Percentiles rank a stretch among this genome's conserved stretches.
Evolutionary conservation across 1,284 basidiomycete species (phyloP).

Genomic region (Leccinum fallax): DNA sequence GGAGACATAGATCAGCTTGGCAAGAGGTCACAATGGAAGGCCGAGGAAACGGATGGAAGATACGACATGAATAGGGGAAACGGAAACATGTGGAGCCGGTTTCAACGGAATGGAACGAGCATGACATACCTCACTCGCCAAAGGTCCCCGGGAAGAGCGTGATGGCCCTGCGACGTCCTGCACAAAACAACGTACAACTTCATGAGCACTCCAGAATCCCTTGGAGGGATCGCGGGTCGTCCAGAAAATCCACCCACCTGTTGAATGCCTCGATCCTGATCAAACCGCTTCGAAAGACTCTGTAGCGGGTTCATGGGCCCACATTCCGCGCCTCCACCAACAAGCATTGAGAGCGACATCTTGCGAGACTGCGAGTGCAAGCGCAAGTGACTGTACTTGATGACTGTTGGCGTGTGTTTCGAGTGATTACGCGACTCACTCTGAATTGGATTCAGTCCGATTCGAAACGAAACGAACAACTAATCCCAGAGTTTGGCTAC

Average conservation of each 20-base stretch:
- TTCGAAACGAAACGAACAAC: neutral
- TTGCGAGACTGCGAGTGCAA: neutral
- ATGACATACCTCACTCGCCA: slow-evolving; percentile 21
- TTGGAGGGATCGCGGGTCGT: neutral
- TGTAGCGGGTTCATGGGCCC: slow-evolving; percentile 84
- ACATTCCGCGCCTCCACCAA: slow-evolving; percentile 73
- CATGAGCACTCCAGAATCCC: slow-evolving; percentile 8
- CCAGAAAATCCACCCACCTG: slow-evolving; percentile 51
- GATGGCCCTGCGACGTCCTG: slow-evolving; percentile 27
- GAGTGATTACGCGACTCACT: neutral
- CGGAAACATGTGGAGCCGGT: slow-evolving; percentile 14
- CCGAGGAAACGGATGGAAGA: neutral
- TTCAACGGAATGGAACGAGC: slow-evolving; percentile 6
- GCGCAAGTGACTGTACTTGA: neutral
- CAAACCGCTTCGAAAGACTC: slow-evolving; percentile 73
- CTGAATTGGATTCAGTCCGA: neutral
- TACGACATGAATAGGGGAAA: neutral
- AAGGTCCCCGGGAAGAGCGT: slow-evolving; percentile 14
- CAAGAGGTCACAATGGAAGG: neutral
- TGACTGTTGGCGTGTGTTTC: neutral
- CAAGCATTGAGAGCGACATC: slow-evolving; percentile 79
- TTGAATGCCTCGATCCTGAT: slow-evolving; percentile 75
- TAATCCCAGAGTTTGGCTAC: neutral
- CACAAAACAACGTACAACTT: neutral
- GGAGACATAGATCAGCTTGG: neutral